phyloP scores from a whole-genome alignment of 2,329 filamentous ascomycete species.

The Achaetomium macrosporum region DNA sequence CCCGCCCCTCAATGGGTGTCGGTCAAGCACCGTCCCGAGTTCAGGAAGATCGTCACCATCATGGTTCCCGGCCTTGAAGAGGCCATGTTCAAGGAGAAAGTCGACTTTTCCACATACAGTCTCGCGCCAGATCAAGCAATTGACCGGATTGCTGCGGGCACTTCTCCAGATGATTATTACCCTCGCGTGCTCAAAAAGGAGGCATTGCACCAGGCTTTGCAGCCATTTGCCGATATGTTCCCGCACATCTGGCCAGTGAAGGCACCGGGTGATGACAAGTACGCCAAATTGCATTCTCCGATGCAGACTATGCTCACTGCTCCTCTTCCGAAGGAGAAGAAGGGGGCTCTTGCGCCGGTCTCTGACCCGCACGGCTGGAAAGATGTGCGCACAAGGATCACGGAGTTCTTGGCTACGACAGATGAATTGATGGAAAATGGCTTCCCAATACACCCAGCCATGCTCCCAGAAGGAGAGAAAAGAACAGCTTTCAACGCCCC shows the following conservation, averaged over 20 bases:
- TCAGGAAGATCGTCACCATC: conserved; percentile 76
- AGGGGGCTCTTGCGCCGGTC: conserved; percentile 53
- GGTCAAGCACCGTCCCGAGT: conserved; percentile 55
- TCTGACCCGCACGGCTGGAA: conserved; percentile 61
- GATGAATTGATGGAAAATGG: conserved; percentile 78
- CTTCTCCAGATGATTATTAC: conserved; percentile 54
- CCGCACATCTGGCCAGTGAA: conserved; percentile 83
- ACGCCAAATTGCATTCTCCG: conserved; percentile 78
- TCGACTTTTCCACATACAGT: conserved; percentile 45
- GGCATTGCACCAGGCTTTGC: conserved; percentile 47
- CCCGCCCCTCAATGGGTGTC: conserved; percentile 59
- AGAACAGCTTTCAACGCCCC: conserved; percentile 47
- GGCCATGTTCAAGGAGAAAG: conserved; percentile 71
- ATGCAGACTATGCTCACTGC: conserved; percentile 77
- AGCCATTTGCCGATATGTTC: conserved; percentile 75
- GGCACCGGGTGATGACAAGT: conserved; percentile 78
- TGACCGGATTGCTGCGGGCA: conserved; percentile 29
- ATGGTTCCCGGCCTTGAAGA: conserved; percentile 91
- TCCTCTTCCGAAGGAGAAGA: conserved; percentile 65
- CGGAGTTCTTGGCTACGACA: conserved; percentile 65
- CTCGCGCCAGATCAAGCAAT: conserved; percentile 27
- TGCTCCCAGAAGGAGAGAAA: conserved; percentile 55
- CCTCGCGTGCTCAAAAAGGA: conserved; percentile 48
- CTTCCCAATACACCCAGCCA: conserved; percentile 75
- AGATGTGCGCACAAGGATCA: conserved; percentile 74